Evolutionary conservation across 2,329 filamentous ascomycete species (phyloP).

Genomic region (Monilinia polystroma): DNA sequence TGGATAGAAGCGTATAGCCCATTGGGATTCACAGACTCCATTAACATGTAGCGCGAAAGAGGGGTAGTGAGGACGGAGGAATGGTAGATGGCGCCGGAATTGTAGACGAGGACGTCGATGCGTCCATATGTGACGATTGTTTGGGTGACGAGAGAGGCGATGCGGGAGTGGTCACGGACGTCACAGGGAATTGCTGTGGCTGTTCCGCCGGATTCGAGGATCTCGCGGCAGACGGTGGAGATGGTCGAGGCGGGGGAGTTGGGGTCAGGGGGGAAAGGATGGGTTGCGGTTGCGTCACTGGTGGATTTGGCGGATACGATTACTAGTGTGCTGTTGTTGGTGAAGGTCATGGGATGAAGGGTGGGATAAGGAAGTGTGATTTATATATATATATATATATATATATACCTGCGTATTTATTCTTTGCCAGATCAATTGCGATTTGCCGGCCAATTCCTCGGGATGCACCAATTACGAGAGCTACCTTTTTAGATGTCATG

Average conservation of each 20-base stretch:
- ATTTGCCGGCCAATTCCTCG: slow-evolving; percentile 76
- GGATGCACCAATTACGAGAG: slow-evolving; percentile 72
- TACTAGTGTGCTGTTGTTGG: slow-evolving; percentile 28
- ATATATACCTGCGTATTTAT: slow-evolving; percentile 64
- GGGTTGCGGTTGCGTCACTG: slow-evolving; percentile 57
- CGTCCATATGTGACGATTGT: slow-evolving; percentile 46
- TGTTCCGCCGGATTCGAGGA: slow-evolving; percentile 59
- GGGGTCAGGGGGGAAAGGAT: slow-evolving; percentile 71
- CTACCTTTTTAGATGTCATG: slow-evolving; percentile 48
- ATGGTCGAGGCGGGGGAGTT: slow-evolving; percentile 77
- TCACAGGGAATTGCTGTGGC: slow-evolving; percentile 71
- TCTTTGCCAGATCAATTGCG: slow-evolving; percentile 70
- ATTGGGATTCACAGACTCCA: slow-evolving; percentile 73
- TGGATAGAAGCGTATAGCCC: slow-evolving; percentile 74
- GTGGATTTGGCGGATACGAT: slow-evolving; percentile 75
- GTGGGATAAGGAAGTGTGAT: background rate
- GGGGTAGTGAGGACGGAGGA: slow-evolving; percentile 70
- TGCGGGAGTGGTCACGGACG: slow-evolving; percentile 59
- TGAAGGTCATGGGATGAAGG: background rate
- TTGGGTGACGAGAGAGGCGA: slow-evolving; percentile 57
- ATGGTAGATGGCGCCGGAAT: slow-evolving; percentile 86
- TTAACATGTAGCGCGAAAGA: slow-evolving; percentile 72
- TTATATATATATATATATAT: background rate
- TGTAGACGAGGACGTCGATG: slow-evolving; percentile 77
- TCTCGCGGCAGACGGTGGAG: slow-evolving; percentile 75